These are phyloP conservation scores for Boletus rubropictus DNA, from an alignment of 768 basidiomycete species.

Conservation along the genomic window DNA sequence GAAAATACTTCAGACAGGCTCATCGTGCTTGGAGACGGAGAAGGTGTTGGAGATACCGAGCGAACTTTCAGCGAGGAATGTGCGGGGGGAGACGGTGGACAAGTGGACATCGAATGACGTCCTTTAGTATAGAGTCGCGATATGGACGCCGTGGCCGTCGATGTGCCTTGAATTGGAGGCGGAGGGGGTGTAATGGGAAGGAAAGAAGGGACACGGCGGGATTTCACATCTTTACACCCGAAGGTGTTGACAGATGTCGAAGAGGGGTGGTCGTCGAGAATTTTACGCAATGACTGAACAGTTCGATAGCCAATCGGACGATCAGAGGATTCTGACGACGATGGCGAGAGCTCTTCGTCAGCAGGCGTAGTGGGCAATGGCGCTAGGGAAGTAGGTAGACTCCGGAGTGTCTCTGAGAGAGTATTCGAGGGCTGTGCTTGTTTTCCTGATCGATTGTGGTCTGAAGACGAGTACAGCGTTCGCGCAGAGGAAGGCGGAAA, in stretches of 20 bases:
- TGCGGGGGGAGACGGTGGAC: constrained; percentile 55
- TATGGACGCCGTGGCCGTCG: constrained; percentile 71
- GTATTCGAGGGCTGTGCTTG: constrained; percentile 15
- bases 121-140: constrained; percentile 70
- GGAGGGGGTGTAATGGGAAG: constrained; percentile 44
- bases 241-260: constrained; percentile 22
- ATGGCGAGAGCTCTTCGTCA: constrained; percentile 47
- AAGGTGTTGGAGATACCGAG: constrained; percentile 33
- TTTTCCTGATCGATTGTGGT: constrained; percentile 9
- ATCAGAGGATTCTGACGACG: constrained; percentile 51
- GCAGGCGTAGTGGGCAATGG: constrained; percentile 50
- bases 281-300: constrained; percentile 61
- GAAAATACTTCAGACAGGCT: constrained; percentile 27
- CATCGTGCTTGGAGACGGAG: constrained; percentile 31
- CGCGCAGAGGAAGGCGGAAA: constrained; percentile 15
- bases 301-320: constrained; percentile 53
- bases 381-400: constrained; percentile 8
- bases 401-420: constrained; percentile 31
- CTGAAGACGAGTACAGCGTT: constrained; percentile 7
- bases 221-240: constrained; percentile 9
- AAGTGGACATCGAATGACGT: constrained; percentile 54
- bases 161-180: constrained; percentile 52
- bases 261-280: constrained; percentile 50
- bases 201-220: constrained; percentile 21
- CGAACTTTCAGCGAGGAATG: constrained; percentile 42